Conservation (phyloP, 2,329 filamentous ascomycete species). For the Seiridium unicorne region DNA sequence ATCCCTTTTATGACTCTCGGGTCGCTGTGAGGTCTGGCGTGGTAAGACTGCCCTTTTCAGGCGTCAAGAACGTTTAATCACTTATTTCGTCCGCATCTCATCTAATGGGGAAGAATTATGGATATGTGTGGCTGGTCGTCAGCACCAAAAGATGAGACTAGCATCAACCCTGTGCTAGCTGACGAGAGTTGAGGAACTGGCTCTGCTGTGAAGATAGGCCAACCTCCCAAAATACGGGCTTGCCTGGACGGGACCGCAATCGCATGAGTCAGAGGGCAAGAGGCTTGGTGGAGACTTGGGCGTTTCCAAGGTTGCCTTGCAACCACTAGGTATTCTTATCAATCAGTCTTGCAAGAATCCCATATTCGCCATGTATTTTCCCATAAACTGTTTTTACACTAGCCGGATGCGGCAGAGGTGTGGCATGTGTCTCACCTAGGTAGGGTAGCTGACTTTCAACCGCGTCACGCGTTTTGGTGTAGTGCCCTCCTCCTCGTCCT, state of each 20-base stretch:
- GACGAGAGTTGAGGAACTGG: not conserved
- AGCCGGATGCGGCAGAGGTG: slow-evolving; percentile 16
- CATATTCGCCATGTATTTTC: slow-evolving; percentile 8
- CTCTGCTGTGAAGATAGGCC: not conserved
- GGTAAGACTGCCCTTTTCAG: not conserved
- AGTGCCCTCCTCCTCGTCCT: slow-evolving; percentile 21
- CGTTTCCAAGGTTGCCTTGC: slow-evolving; percentile 1
- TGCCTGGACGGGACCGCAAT: not conserved
- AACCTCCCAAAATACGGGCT: not conserved
- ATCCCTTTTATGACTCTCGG: too few relatives aligned
- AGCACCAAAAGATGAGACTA: slow-evolving; percentile 3
- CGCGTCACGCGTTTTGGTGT: slow-evolving; percentile 27
- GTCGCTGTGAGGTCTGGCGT: not conserved
- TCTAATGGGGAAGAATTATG: not conserved
- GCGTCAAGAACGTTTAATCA: slow-evolving; percentile 1
- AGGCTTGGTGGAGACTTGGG: not conserved
- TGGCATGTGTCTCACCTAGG: slow-evolving; percentile 31
- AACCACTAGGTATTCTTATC: slow-evolving; percentile 3
- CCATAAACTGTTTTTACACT: slow-evolving; percentile 18
- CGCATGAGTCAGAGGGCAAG: slow-evolving; percentile 2
- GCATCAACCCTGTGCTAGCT: slow-evolving; percentile 1
- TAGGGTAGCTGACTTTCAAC: slow-evolving; percentile 29
- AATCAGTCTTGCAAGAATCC: slow-evolving; percentile 3
- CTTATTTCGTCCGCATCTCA: not conserved
- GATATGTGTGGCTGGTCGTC: not conserved